phyloP scores from a whole-genome alignment of 345 rosid genomes.

The Mangifera indica region DNA sequence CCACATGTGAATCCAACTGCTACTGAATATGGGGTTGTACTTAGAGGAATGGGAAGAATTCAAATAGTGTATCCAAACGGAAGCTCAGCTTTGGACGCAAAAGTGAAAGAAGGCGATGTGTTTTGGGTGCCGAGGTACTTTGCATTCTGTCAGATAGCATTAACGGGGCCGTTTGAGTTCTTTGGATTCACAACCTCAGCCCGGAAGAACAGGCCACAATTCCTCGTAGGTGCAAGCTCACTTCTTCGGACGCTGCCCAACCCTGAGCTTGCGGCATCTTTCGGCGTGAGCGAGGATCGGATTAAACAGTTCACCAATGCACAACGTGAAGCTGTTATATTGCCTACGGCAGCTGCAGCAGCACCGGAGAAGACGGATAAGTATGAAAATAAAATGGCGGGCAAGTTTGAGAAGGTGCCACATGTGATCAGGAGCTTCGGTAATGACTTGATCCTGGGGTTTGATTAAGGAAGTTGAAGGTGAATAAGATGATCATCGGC shows the following conservation, averaged over 20 bases:
- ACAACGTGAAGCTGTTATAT: conserved; percentile 61
- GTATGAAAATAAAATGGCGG: conserved; percentile 17
- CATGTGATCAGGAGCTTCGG: conserved; percentile 25
- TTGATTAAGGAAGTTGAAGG: conserved; percentile 11
- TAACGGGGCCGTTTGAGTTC: conserved; percentile 60
- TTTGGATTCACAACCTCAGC: conserved; percentile 91
- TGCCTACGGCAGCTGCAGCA: conserved; percentile 56
- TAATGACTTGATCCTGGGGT: conserved; percentile 28
- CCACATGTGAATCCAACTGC: conserved; percentile 87
- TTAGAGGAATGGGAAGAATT: conserved; percentile 63
- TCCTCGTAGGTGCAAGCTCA: conserved; percentile 67
- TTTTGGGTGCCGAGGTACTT: conserved; percentile 86
- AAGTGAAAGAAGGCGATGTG: conserved; percentile 62
- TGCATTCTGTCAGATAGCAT: conserved; percentile 82
- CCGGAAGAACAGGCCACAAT: conserved; percentile 70
- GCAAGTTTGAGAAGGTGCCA: neutral
- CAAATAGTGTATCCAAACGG: conserved; percentile 81
- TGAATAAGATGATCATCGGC: conserved; percentile 4
- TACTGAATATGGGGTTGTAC: conserved; percentile 75
- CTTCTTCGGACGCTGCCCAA: conserved; percentile 39
- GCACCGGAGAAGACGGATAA: conserved; percentile 32
- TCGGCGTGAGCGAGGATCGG: conserved; percentile 50
- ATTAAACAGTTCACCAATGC: conserved; percentile 37
- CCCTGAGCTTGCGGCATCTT: conserved; percentile 56
- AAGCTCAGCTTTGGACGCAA: conserved; percentile 52